Conservation (phyloP, 1,139 yeast genomes). For the Fermentozyma sake region DNA sequence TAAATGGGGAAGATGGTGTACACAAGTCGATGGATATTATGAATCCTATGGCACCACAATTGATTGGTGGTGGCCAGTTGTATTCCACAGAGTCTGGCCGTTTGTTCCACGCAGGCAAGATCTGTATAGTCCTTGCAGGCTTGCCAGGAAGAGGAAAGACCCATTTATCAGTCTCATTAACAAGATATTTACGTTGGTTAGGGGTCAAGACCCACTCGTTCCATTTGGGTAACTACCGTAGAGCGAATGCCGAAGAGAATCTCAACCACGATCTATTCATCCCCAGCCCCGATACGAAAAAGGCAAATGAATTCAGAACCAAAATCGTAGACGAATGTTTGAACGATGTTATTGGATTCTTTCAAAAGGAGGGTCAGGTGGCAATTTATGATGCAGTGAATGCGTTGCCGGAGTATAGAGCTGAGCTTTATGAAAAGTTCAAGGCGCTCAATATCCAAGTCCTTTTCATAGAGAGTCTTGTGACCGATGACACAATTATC, state of each 20-base stretch:
- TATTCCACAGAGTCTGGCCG: conserved; percentile 89
- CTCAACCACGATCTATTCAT: conserved; percentile 71
- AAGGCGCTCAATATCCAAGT: conserved; percentile 62
- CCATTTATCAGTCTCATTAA: conserved; percentile 83
- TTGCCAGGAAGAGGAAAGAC: conserved; percentile 97
- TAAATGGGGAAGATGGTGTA: conserved; percentile 48
- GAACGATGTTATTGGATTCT: conserved; percentile 66
- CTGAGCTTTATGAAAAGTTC: conserved; percentile 52
- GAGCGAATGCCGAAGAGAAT: conserved; percentile 51
- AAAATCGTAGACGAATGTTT: conserved; percentile 62
- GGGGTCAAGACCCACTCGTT: conserved; percentile 92
- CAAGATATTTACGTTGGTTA: conserved; percentile 88
- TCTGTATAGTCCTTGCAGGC: conserved; percentile 86
- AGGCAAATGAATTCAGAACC: conserved; percentile 53
- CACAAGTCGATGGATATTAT: conserved; percentile 51
- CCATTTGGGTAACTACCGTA: conserved; percentile 89
- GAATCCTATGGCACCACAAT: conserved; percentile 40
- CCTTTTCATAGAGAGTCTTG: conserved; percentile 81
- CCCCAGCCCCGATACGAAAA: conserved; percentile 50
- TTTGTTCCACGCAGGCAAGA: conserved; percentile 92
- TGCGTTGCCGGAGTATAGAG: conserved; percentile 67
- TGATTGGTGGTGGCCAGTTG: conserved; percentile 56
- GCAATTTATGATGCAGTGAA: conserved; percentile 96
- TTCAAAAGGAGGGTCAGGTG: conserved; percentile 80
- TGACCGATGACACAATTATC: conserved; percentile 69